Conservation (phyloP, 768 basidiomycete species). For the Kwoniella sp. region DNA sequence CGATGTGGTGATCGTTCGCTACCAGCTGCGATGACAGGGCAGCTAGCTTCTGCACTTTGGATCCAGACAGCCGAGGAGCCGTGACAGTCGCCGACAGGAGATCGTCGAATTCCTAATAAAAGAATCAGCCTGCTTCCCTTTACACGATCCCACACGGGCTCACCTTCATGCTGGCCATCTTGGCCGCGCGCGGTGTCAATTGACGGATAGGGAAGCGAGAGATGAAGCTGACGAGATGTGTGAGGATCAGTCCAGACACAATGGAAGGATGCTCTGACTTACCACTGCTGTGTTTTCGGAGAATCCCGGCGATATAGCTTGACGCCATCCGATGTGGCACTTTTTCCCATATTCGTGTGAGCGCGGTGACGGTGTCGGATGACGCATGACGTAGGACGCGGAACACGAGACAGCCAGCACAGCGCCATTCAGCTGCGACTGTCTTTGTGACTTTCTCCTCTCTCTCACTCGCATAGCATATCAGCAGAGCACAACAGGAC, state of each 20-base stretch:
- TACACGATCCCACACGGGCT: too few relatives aligned
- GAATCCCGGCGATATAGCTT: neutral
- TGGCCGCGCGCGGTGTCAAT: neutral
- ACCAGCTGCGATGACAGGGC: constrained; percentile 72
- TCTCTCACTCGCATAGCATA: too few relatives aligned
- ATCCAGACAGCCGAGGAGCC: constrained; percentile 77
- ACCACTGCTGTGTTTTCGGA: too few relatives aligned
- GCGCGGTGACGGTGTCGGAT: neutral
- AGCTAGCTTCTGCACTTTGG: constrained; percentile 74
- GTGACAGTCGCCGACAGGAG: constrained; percentile 75
- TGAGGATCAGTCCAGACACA: too few relatives aligned
- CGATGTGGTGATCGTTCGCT: constrained; percentile 68
- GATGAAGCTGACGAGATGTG: neutral
- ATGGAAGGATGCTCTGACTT: too few relatives aligned
- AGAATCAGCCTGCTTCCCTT: too few relatives aligned
- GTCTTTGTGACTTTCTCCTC: too few relatives aligned
- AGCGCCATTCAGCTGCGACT: neutral
- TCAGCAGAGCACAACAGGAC: neutral
- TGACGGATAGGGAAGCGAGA: constrained; percentile 1
- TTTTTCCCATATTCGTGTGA: neutral
- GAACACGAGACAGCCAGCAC: neutral
- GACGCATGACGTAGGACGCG: constrained; percentile 3
- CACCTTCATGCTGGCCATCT: constrained; percentile 5
- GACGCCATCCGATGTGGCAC: neutral
- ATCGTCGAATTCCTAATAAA: constrained; percentile 82